Conservation (phyloP, 495 filamentous ascomycete genomes). For the Aspergillus haitiensis region DNA sequence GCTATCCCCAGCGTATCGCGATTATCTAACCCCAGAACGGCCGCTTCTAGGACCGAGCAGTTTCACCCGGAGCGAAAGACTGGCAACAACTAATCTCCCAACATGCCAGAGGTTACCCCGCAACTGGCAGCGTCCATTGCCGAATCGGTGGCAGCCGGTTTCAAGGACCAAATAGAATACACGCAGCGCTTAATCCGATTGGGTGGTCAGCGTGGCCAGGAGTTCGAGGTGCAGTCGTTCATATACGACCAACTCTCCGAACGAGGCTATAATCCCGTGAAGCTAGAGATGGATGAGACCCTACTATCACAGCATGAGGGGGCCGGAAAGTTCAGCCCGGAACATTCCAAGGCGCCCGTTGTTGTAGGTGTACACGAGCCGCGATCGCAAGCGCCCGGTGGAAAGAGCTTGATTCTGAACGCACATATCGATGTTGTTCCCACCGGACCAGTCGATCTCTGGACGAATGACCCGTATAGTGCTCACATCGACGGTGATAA, state of each 20-base stretch:
- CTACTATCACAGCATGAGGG: conserved; percentile 5
- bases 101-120: conserved; percentile 4
- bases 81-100: background rate
- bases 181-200: conserved; percentile 9
- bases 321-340: background rate
- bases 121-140: conserved; percentile 7
- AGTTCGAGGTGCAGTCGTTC: background rate
- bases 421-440: conserved; percentile 9
- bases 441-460: conserved; percentile 6
- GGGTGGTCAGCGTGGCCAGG: conserved; percentile 7
- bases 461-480: conserved; percentile 9
- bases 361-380: conserved; percentile 9
- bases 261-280: conserved; percentile 7
- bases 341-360: conserved; percentile 8
- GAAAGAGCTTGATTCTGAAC: conserved; percentile 11
- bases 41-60: too few species aligned
- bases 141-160: conserved; percentile 2
- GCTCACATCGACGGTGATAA: conserved; percentile 5
- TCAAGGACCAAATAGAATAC: conserved; percentile 9
- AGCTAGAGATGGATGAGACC: conserved; percentile 3
- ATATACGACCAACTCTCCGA: conserved; percentile 4
- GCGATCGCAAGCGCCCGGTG: background rate
- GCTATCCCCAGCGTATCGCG: too few species aligned
- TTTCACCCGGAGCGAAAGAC: too few species aligned
- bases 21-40: too few species aligned